These are phyloP conservation scores for Magnaporthiopsis rhizophila DNA, from an alignment of 2,329 filamentous ascomycete genomes.

Conservation along the genomic window DNA sequence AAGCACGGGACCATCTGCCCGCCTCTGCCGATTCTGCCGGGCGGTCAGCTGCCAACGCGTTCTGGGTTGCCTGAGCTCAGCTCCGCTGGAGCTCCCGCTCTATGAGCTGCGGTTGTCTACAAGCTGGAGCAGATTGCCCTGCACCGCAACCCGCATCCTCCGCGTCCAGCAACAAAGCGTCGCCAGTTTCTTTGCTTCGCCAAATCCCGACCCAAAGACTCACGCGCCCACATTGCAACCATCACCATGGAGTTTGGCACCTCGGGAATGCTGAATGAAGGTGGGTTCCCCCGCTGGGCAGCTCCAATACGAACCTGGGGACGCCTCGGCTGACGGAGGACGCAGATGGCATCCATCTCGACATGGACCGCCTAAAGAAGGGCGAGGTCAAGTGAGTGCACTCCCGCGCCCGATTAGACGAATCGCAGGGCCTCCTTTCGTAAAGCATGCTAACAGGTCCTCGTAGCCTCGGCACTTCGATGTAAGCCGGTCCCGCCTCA, in stretches of 20 bases:
- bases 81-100: constrained; percentile 13
- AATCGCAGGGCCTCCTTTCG: not conserved
- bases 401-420: not conserved
- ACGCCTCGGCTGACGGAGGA: constrained; percentile 16
- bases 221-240: constrained; percentile 7
- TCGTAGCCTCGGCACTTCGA: constrained; percentile 84
- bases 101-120: too few relatives aligned
- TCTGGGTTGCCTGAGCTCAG: constrained; percentile 38
- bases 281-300: constrained; percentile 28
- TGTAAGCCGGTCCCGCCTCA: constrained; percentile 47
- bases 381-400: constrained; percentile 88
- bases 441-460: constrained; percentile 22
- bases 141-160: constrained; percentile 4
- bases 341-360: constrained; percentile 95
- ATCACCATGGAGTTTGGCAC: constrained; percentile 55
- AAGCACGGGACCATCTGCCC: not conserved
- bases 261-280: constrained; percentile 56
- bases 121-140: not conserved
- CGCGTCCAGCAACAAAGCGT: constrained; percentile 7
- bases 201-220: constrained; percentile 15
- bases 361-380: constrained; percentile 98
- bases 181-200: not conserved
- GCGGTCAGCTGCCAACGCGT: constrained; percentile 26
- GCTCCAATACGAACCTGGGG: not conserved
- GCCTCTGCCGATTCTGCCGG: constrained; percentile 9